Base-by-base conservation (phyloP, 2,329 filamentous ascomycete genomes). In the Arthrobotrys sphaeroides region DNA sequence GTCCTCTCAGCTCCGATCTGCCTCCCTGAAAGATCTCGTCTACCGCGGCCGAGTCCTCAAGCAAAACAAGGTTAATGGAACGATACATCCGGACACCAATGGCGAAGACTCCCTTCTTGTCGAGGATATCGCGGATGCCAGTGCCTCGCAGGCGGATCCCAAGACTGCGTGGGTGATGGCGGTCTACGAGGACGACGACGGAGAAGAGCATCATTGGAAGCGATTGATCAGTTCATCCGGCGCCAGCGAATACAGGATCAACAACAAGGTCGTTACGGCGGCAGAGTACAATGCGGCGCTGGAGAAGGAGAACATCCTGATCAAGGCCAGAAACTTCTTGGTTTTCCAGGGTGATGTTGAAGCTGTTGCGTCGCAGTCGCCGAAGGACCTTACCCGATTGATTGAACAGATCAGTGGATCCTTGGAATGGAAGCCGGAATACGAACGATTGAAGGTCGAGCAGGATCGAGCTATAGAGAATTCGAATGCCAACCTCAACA, bases 161-260 rank as follows among this genome's bases (percentile, higher is more conserved):
- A 95, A 94, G 82, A 95, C 90, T 1, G 96, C 95, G 2, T 99
- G 94, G 94, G 96, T 99, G 12, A 98, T 97, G 93, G 95, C 95
- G 28, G 94, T 99, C 13, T 99, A 98, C 83, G 94, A 97, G 82
- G 95, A 99, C 81, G 95, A 99, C 82, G 93, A 93, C 1, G 77
- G 78, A 22, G 92, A 97, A 80, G 93, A 96, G 82, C 94, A 97
- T 81, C 90, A 90, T 79, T 99, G 95, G 95, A 97, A 97, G 84
- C 92, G 95, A 77, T 90, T 90, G 78, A 99, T 99, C 82, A 98
- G 94, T 2, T 92, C 87, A 79, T 87, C 90, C 77, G 95, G 95
- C 51, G 89, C 90, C 26, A 97, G 94, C 85, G 94, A 98, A 83
- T 99, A 98, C 83, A 90, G 94, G 76, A 97, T 99, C 86, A 98